Conservation (phyloP, 257 asterid genomes). For the Penstemon newberryi region DNA sequence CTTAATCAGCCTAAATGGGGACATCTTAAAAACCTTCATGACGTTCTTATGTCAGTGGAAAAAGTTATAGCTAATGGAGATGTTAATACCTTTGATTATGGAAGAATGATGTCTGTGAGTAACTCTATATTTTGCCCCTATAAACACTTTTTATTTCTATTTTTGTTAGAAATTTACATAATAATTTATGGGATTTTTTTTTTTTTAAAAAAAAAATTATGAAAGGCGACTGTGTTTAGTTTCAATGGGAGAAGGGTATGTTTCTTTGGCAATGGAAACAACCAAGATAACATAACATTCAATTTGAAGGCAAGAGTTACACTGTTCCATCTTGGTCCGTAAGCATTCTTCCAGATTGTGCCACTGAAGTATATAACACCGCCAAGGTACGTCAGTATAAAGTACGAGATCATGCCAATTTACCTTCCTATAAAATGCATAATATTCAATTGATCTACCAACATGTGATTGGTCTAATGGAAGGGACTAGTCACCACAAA, state of each 20-base stretch:
- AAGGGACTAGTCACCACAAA: too few species aligned
- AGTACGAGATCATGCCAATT: too few species aligned
- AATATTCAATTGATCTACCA: too few species aligned
- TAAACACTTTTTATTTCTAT: background rate
- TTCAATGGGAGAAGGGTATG: slow-evolving; percentile 37
- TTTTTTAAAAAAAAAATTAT: background rate
- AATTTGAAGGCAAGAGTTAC: slow-evolving; percentile 37
- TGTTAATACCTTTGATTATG: slow-evolving; percentile 27
- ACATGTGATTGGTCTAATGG: too few species aligned
- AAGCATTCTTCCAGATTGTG: slow-evolving; percentile 49
- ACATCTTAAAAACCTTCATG: slow-evolving; percentile 44
- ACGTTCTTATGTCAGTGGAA: slow-evolving; percentile 32
- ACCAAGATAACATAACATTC: slow-evolving; percentile 17
- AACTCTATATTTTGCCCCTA: background rate
- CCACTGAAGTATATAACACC: slow-evolving; percentile 41
- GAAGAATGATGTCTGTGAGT: slow-evolving; percentile 31
- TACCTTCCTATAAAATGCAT: too few species aligned
- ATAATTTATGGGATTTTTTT: background rate
- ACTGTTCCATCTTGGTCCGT: slow-evolving; percentile 48
- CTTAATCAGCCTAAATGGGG: slow-evolving; percentile 50
- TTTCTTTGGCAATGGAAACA: slow-evolving; percentile 46
- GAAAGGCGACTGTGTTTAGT: slow-evolving; percentile 33
- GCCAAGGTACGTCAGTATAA: slow-evolving; percentile 26
- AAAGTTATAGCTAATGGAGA: slow-evolving; percentile 39
- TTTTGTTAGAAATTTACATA: background rate